phyloP scores from a whole-genome alignment of 2,329 filamentous ascomycete species.

The Ciborinia camelliae region DNA sequence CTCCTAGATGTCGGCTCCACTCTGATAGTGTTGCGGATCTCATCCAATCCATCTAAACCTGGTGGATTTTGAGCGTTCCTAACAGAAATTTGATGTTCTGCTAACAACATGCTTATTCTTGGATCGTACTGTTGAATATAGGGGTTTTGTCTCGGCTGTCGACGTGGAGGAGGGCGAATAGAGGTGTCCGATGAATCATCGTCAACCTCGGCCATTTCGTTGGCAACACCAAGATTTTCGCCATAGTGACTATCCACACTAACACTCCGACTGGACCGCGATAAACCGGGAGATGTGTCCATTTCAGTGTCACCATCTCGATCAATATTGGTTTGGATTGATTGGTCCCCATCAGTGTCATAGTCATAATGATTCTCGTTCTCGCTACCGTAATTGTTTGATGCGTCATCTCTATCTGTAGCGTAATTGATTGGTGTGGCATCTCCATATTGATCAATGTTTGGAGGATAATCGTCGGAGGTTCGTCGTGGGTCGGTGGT shows the following conservation, averaged over 20 bases:
- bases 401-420: not conserved
- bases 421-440: slow-evolving; percentile 6
- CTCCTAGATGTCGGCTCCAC: slow-evolving; percentile 19
- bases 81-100: slow-evolving; percentile 32
- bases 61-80: slow-evolving; percentile 8
- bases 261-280: slow-evolving; percentile 20
- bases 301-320: slow-evolving; percentile 39
- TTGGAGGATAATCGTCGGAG: not conserved
- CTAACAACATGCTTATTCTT: slow-evolving; percentile 36
- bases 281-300: slow-evolving; percentile 31
- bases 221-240: slow-evolving; percentile 30
- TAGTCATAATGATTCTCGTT: slow-evolving; percentile 13
- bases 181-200: slow-evolving; percentile 33
- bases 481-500: slow-evolving; percentile 15
- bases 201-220: slow-evolving; percentile 30
- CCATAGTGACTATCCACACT: slow-evolving; percentile 18
- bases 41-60: slow-evolving; percentile 11
- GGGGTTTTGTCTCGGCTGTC: slow-evolving; percentile 25
- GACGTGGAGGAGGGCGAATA: slow-evolving; percentile 29
- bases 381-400: not conserved
- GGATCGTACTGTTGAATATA: slow-evolving; percentile 32
- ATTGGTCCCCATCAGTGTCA: slow-evolving; percentile 28
- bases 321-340: slow-evolving; percentile 28
- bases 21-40: slow-evolving; percentile 2
- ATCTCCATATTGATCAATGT: slow-evolving; percentile 7